Conservation (phyloP, 768 basidiomycete species). For the Russula virescens region DNA sequence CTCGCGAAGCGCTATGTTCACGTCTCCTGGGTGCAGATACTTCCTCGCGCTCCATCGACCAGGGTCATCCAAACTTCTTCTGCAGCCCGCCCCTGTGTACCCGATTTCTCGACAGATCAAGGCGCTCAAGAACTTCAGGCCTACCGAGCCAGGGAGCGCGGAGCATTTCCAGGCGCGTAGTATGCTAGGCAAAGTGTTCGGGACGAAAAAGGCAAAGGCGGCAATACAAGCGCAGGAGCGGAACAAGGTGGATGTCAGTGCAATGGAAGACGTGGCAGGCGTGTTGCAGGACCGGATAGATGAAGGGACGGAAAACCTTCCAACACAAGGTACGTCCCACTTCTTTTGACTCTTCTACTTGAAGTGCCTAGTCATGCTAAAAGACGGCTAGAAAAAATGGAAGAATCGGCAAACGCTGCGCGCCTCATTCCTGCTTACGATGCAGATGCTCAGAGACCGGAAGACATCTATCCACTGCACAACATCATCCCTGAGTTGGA, state of each 20-base stretch:
- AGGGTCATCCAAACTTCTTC: slow-evolving; percentile 58
- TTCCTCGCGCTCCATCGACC: slow-evolving; percentile 79
- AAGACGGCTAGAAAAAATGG: slow-evolving; percentile 54
- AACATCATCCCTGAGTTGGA: slow-evolving; percentile 77
- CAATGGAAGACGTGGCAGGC: slow-evolving; percentile 79
- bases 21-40: slow-evolving; percentile 48
- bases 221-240: slow-evolving; percentile 81
- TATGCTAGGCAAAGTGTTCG: slow-evolving; percentile 87
- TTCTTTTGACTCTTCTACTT: slow-evolving; percentile 2
- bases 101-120: slow-evolving; percentile 78
- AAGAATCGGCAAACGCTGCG: slow-evolving; percentile 52
- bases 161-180: slow-evolving; percentile 61
- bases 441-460: slow-evolving; percentile 55
- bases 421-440: slow-evolving; percentile 77
- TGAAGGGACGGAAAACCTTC: slow-evolving; percentile 59
- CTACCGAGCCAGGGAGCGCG: slow-evolving; percentile 45
- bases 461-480: slow-evolving; percentile 69
- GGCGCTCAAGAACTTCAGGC: slow-evolving; percentile 61
- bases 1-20: not conserved
- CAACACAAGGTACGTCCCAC: slow-evolving; percentile 54
- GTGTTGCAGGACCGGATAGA: slow-evolving; percentile 83
- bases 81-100: slow-evolving; percentile 63
- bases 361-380: not conserved
- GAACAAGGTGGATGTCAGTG: slow-evolving; percentile 82
- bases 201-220: slow-evolving; percentile 89